Evolutionary conservation across 2,329 filamentous ascomycete genomes (phyloP), one percentile per base, ranked within the genome.

Genomic region (Beauveria brongniartii): DNA sequence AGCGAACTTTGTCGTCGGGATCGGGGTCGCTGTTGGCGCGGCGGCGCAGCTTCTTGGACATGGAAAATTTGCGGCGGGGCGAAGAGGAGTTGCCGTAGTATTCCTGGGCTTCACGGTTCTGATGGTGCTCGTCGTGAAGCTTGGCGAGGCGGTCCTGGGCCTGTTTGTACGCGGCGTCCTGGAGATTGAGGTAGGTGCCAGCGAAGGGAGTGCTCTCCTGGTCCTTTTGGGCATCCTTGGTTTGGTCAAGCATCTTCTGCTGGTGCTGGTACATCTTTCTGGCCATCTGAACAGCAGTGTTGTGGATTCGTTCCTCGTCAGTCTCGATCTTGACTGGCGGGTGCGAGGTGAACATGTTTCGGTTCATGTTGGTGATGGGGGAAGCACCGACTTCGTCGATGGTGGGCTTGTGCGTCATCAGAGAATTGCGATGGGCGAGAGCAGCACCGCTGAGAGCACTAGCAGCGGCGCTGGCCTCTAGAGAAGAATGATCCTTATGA

Each of bases 231-330:
- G 69, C 69, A 57, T 77, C 76, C 64, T 75, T 78, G 34, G 77
- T 74, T 63, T 80, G 77, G 7, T 85, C 82, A 1, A 82, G 77
- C 63, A 80, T 81, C 63, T 81, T 83, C 64, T 90, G 84, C 66
- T 91, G 87, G 40, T 84, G 78, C 12, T 79, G 83, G 70, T 92
- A 96, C 86, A 96, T 93, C 66, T 88, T 85, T 73, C 88, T 89
- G 7, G 92, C 92, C 91, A 97, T 96, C 12, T 89, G 90, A 3
- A 96, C 78, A 2, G 92, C 91, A 22, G 91, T 93, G 34, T 91
- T 90, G 64, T 88, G 88, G 3, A 96, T 77, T 5, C 86, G 85
- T 65, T 91, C 88, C 68, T 96, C 91, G 46, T 94, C 87, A 0
- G 85, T 75, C 68, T 95, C 90, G 2, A 82, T 77, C 28, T 84